Conservation (phyloP, 768 basidiomycete genomes). For the Hydnum rufescens region DNA sequence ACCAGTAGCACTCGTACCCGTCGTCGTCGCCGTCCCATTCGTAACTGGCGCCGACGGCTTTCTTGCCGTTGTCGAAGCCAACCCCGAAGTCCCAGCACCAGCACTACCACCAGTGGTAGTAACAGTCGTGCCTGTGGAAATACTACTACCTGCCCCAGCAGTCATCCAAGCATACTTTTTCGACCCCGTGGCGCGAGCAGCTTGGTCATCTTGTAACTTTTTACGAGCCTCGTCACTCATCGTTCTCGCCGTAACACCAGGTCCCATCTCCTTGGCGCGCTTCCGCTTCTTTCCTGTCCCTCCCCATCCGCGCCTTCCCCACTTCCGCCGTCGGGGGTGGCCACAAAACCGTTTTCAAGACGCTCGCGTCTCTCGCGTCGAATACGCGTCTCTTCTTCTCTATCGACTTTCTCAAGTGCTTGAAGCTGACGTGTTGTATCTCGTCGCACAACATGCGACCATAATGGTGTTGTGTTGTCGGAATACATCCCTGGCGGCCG, state of each 20-base stretch:
- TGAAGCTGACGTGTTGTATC: slow-evolving; percentile 65
- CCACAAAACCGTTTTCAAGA: slow-evolving; percentile 34
- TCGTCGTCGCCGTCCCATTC: slow-evolving; percentile 1
- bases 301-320: slow-evolving; percentile 21
- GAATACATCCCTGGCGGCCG: slow-evolving; percentile 44
- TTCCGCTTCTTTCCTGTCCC: slow-evolving; percentile 39
- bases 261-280: slow-evolving; percentile 63
- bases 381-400: slow-evolving; percentile 63
- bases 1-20: background rate
- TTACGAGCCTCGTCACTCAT: slow-evolving; percentile 85
- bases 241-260: slow-evolving; percentile 66
- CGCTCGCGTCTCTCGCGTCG: slow-evolving; percentile 64
- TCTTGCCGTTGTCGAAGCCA: background rate
- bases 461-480: slow-evolving; percentile 39
- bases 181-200: slow-evolving; percentile 53
- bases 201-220: slow-evolving; percentile 80
- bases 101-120: slow-evolving; percentile 2
- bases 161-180: slow-evolving; percentile 84
- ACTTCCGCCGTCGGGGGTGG: slow-evolving; percentile 35
- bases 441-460: slow-evolving; percentile 54
- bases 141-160: slow-evolving; percentile 29
- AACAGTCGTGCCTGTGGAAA: slow-evolving; percentile 18
- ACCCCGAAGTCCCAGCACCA: slow-evolving; percentile 11
- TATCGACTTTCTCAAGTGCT: slow-evolving; percentile 54
- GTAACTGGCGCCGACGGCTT: background rate